Evolutionary conservation across 805 yeast species (phyloP), one percentile per base, ranked within the genome.

Genomic region (Spathaspora girioi): DNA sequence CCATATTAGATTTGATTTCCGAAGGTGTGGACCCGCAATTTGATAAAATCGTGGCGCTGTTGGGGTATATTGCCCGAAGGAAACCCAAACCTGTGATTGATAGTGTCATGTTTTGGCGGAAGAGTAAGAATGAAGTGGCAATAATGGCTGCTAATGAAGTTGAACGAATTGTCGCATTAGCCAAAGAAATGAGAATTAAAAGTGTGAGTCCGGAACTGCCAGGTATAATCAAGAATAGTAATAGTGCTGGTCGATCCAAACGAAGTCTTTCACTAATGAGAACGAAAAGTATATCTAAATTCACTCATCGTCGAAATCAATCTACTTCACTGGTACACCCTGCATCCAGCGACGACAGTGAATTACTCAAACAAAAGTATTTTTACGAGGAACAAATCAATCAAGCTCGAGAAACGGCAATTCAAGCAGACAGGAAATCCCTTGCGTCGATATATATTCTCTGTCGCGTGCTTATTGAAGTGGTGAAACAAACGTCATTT

Each of bases 41-140:
- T 64, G 99, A 94, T 67, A 82, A 87, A 60, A 88, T 91, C 48
- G 81, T 96, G 18, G 82, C 83, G 14, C 87, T 97, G 0, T 71
- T 94, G 50, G 99, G 99, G 8, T 89, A 89, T 64, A 89, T 94
- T 38, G 96, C 99, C 1, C 79, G 90, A 51, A 78, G 86, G 23
- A 89, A 90, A 57, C 97, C 98, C 0, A 92, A 90, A 62, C 96
- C 97, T 0, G 97, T 94, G 1, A 91, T 96, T 32, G 99, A 94
- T 66, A 90, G 96, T 6, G 96, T 94, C 53, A 92, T 94, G 98
- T 92, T 89, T 64, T 94, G 99, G 99, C 79, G 98, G 54, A 89
- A 93, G 65, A 83, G 93, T 1, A 94, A 94, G 66, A 84, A 96
- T 12, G 98, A 93, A 59, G 85, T 87, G 2, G 89, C 96, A 1